Conservation (phyloP, 331 rosid genomes). For the Malus hybrid region DNA sequence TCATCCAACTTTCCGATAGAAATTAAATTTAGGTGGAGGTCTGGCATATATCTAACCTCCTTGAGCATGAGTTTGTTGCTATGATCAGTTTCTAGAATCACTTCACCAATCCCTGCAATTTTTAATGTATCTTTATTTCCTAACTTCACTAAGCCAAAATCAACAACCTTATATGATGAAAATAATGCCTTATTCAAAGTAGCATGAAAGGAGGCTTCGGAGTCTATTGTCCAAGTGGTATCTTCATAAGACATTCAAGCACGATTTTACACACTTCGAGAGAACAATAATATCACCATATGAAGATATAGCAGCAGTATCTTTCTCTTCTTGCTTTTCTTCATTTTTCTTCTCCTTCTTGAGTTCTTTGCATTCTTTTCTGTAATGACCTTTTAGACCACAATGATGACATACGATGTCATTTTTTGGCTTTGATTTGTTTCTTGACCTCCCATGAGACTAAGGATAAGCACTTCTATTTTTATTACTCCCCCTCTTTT, state of each 20-base stretch:
- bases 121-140: not conserved
- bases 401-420: not conserved
- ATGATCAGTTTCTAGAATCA: not conserved
- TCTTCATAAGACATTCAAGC: not conserved
- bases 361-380: not conserved
- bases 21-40: not conserved
- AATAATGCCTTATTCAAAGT: not conserved
- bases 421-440: not conserved
- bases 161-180: not conserved
- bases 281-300: not conserved
- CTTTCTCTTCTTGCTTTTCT: not conserved
- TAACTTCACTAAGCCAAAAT: not conserved
- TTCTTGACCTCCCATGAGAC: not conserved
- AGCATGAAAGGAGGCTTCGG: not conserved
- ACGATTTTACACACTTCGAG: not conserved
- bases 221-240: not conserved
- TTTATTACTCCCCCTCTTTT: not conserved
- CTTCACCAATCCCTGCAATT: not conserved
- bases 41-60: not conserved
- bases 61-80: not conserved
- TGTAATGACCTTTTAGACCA: not conserved
- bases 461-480: not conserved
- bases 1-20: not conserved
- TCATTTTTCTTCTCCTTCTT: not conserved
- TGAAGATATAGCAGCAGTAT: not conserved